A percentile compares a stretch with the other conserved stretches of the same genome.
Conservation (phyloP, 495 filamentous ascomycete species). For the Penicillium chermesinum region DNA sequence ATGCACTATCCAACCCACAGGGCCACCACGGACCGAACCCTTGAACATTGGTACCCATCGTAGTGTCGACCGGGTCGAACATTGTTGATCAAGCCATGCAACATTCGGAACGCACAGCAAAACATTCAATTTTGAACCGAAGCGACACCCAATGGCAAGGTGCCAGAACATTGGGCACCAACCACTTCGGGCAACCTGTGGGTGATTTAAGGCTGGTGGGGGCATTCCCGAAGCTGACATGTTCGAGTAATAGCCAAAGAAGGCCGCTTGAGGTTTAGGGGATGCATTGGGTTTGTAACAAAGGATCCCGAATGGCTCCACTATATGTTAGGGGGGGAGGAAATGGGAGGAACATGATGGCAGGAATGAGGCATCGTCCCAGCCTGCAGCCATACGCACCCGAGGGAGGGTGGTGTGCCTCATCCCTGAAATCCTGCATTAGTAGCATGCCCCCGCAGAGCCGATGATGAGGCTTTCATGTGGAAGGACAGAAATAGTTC, state of each 20-base stretch:
- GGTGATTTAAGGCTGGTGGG: constrained; percentile 17
- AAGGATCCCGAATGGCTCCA: background rate
- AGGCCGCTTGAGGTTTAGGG: constrained; percentile 3
- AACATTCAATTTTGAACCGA: constrained; percentile 22
- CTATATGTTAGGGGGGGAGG: background rate
- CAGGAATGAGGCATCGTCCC: background rate
- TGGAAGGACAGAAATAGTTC: background rate
- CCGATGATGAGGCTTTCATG: background rate
- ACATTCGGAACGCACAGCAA: constrained; percentile 18
- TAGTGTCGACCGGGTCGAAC: constrained; percentile 11
- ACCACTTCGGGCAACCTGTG: constrained; percentile 20
- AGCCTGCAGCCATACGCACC: background rate
- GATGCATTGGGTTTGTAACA: background rate
- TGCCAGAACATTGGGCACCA: constrained; percentile 43
- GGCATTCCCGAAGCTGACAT: constrained; percentile 31
- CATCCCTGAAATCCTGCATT: background rate
- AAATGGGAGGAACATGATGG: background rate
- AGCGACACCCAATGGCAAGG: constrained; percentile 29
- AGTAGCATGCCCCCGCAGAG: background rate
- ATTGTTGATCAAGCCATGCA: constrained; percentile 20
- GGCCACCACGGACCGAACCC: constrained; percentile 24
- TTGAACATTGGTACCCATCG: constrained; percentile 30
- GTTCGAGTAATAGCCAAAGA: constrained; percentile 32
- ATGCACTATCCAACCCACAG: constrained; percentile 3
- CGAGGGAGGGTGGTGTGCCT: background rate